Conservation (phyloP, 768 basidiomycete genomes). For the Cystofilobasidium ferigula region DNA sequence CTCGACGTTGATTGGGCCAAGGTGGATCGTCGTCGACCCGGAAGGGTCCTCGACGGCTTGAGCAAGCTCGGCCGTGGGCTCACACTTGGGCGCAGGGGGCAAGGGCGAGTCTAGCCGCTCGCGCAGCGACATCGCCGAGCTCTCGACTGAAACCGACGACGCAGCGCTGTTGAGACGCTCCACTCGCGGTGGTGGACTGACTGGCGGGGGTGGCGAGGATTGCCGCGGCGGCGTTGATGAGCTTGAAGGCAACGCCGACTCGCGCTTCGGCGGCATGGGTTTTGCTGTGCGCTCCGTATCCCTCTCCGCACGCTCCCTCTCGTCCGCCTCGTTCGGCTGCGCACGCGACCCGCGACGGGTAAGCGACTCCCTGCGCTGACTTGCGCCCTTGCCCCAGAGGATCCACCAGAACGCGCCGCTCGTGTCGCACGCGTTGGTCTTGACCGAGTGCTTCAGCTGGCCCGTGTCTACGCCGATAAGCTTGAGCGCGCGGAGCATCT, state of each 20-base stretch:
- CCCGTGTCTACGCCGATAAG: slow-evolving; percentile 79
- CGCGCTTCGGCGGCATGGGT: background rate
- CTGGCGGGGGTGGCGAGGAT: too few relatives aligned
- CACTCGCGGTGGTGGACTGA: background rate
- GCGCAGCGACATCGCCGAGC: background rate
- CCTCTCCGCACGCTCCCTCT: background rate
- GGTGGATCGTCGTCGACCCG: background rate
- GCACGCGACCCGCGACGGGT: background rate
- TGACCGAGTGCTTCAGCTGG: slow-evolving; percentile 88
- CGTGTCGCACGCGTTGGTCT: slow-evolving; percentile 82
- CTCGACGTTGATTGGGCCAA: slow-evolving; percentile 15
- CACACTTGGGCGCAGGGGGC: background rate
- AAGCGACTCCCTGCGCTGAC: slow-evolving; percentile 43
- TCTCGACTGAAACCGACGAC: slow-evolving; percentile 1
- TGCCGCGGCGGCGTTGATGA: too few relatives aligned
- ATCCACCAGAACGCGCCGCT: slow-evolving; percentile 95
- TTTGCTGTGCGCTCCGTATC: background rate
- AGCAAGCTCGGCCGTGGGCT: slow-evolving; percentile 1
- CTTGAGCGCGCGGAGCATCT: slow-evolving; percentile 63
- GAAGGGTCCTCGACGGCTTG: slow-evolving; percentile 15
- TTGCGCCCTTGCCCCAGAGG: slow-evolving; percentile 55
- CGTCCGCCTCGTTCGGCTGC: background rate
- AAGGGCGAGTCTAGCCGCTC: background rate
- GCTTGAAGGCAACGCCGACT: too few relatives aligned
- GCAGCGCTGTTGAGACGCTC: background rate